Evolutionary conservation across 345 rosid genomes (phyloP).

Genomic region (Sonneratia caseolaris): DNA sequence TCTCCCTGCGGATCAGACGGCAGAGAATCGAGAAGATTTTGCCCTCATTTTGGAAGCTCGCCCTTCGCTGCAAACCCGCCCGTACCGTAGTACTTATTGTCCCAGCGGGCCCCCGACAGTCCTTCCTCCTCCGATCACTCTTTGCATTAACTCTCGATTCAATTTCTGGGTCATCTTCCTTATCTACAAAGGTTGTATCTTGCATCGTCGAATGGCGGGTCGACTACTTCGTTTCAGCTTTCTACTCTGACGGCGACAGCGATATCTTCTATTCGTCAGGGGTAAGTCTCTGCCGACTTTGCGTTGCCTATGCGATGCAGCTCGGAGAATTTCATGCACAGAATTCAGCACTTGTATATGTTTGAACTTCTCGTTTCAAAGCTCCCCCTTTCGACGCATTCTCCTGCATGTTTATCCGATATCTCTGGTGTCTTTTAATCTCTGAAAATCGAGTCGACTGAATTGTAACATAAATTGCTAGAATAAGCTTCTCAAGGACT

Average conservation of each 20-base stretch:
- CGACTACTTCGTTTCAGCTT: neutral
- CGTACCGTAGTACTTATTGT: neutral
- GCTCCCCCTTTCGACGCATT: neutral
- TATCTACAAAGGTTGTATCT: neutral
- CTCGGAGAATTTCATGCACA: neutral
- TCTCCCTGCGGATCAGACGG: neutral
- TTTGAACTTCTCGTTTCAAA: neutral
- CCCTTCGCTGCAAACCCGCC: neutral
- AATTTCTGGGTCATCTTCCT: neutral
- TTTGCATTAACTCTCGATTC: neutral
- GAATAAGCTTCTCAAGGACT: neutral
- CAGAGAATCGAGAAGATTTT: neutral
- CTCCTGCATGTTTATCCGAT: neutral
- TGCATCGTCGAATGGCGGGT: neutral
- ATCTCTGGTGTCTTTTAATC: neutral
- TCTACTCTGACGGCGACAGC: neutral
- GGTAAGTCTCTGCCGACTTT: neutral
- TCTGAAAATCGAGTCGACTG: neutral
- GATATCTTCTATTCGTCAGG: neutral
- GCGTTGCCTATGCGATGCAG: neutral
- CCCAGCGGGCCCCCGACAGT: neutral
- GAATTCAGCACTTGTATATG: neutral
- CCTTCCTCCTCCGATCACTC: neutral
- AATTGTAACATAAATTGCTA: neutral
- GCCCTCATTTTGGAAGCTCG: neutral